Evolutionary conservation across 108 stramenopile genomes (phyloP).

Genomic region (Discostella pseudostelligera): DNA sequence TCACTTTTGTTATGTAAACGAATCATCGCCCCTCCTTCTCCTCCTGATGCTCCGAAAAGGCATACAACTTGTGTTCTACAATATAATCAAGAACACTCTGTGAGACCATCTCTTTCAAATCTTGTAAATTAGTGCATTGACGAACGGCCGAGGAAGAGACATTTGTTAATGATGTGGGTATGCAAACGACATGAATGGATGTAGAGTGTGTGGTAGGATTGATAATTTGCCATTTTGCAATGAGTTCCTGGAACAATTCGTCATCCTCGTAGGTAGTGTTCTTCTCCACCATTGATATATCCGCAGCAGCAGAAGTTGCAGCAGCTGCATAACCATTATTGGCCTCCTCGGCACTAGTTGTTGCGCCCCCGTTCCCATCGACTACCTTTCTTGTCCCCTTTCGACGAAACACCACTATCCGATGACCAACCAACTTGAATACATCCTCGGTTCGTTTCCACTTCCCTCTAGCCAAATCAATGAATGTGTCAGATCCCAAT

Average conservation of each 20-base stretch:
- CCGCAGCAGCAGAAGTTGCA: too few relatives aligned
- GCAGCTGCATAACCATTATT: neutral
- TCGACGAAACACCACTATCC: conserved; percentile 72
- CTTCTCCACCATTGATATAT: too few relatives aligned
- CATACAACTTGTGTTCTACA: conserved; percentile 55
- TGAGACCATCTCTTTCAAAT: conserved; percentile 37
- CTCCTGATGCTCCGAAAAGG: conserved; percentile 35
- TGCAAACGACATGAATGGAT: conserved; percentile 34
- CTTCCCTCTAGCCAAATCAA: conserved; percentile 71
- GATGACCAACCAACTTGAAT: conserved; percentile 54
- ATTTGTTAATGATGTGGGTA: conserved; percentile 49
- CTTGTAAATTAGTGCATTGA: conserved; percentile 27
- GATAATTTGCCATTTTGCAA: conserved; percentile 28
- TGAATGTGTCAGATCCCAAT: conserved; percentile 81
- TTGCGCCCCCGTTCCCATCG: conserved; percentile 1
- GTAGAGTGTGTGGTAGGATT: conserved; percentile 4
- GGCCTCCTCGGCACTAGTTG: neutral
- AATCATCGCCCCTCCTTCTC: neutral
- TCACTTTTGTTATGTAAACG: neutral
- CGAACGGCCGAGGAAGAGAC: conserved; percentile 66
- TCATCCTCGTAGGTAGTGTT: conserved; percentile 30
- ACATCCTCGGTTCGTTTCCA: conserved; percentile 78
- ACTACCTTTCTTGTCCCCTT: conserved; percentile 5
- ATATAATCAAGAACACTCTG: conserved; percentile 65
- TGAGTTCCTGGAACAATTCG: conserved; percentile 6